Evolutionary conservation across 148 eudicot species (phyloP).

Genomic region (Dysphania ambrosioides): DNA sequence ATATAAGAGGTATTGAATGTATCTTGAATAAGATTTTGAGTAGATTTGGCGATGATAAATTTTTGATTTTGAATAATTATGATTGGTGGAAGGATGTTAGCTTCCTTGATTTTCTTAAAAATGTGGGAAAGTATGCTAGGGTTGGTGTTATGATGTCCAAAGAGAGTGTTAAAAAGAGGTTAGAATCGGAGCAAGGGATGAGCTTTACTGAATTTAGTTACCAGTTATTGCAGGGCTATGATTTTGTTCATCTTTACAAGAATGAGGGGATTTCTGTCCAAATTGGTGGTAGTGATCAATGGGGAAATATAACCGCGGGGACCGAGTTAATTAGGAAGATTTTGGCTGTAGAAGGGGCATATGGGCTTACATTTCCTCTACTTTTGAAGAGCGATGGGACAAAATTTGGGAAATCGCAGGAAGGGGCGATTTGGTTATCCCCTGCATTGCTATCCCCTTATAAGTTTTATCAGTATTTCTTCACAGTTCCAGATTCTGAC

Average conservation of each 20-base stretch:
- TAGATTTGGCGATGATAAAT: slow-evolving; percentile 22
- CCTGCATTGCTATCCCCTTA: slow-evolving; percentile 67
- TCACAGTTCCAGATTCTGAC: slow-evolving; percentile 62
- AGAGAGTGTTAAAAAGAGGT: slow-evolving; percentile 69
- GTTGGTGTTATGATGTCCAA: slow-evolving; percentile 84
- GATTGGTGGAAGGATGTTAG: slow-evolving; percentile 93
- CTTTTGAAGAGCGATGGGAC: slow-evolving; percentile 80
- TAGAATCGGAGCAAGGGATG: slow-evolving; percentile 80
- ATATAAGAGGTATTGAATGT: slow-evolving; percentile 38
- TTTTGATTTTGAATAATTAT: slow-evolving; percentile 63
- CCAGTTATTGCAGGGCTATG: slow-evolving; percentile 82
- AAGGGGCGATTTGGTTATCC: slow-evolving; percentile 88
- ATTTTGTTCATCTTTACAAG: slow-evolving; percentile 58
- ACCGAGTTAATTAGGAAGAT: slow-evolving; percentile 74
- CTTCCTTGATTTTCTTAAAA: slow-evolving; percentile 64
- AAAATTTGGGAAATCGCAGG: slow-evolving; percentile 85
- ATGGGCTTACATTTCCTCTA: slow-evolving; percentile 82
- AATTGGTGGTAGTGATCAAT: slow-evolving; percentile 93
- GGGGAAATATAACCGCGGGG: slow-evolving; percentile 95
- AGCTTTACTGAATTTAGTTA: slow-evolving; percentile 88
- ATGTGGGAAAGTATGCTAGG: slow-evolving; percentile 69
- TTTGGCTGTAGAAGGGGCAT: slow-evolving; percentile 47
- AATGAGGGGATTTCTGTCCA: slow-evolving; percentile 64
- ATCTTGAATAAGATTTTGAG: slow-evolving; percentile 45
- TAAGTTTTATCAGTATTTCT: slow-evolving; percentile 87